Evolutionary conservation across 768 basidiomycete genomes (phyloP).

Genomic region (Tremella fuciformis): DNA sequence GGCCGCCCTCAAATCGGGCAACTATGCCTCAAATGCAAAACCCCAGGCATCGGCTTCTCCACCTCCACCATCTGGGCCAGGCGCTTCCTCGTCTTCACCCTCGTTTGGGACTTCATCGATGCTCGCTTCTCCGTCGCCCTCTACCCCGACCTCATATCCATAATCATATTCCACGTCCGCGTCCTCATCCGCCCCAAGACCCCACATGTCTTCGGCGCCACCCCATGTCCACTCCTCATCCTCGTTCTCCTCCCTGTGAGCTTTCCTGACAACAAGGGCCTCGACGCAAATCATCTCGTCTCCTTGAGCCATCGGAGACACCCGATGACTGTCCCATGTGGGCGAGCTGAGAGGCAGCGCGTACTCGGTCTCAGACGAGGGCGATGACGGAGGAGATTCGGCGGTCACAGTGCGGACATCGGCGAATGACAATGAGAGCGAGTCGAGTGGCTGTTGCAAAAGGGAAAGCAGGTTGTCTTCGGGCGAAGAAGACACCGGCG

Average conservation of each 20-base stretch:
- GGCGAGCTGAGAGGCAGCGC: constrained; percentile 5
- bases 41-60: constrained; percentile 9
- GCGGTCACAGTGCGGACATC: constrained; percentile 32
- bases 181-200: constrained; percentile 13
- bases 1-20: too few relatives aligned
- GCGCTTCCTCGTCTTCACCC: neutral
- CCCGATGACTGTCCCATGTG: neutral
- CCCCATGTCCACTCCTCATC: constrained; percentile 44
- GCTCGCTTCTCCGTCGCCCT: neutral
- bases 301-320: neutral
- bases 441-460: constrained; percentile 44
- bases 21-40: constrained; percentile 9
- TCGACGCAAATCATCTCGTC: constrained; percentile 48
- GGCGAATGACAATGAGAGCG: constrained; percentile 45
- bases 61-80: neutral
- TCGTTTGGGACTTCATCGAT: neutral
- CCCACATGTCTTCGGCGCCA: constrained; percentile 33
- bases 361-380: constrained; percentile 9
- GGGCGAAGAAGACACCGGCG: constrained; percentile 19
- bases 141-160: too few relatives aligned
- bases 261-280: constrained; percentile 47
- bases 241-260: constrained; percentile 22
- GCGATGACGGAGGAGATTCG: neutral
- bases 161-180: neutral
- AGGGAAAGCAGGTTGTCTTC: constrained; percentile 24